phyloP scores from a whole-genome alignment of 495 filamentous ascomycete genomes.

The Jackrogersella minutella region DNA sequence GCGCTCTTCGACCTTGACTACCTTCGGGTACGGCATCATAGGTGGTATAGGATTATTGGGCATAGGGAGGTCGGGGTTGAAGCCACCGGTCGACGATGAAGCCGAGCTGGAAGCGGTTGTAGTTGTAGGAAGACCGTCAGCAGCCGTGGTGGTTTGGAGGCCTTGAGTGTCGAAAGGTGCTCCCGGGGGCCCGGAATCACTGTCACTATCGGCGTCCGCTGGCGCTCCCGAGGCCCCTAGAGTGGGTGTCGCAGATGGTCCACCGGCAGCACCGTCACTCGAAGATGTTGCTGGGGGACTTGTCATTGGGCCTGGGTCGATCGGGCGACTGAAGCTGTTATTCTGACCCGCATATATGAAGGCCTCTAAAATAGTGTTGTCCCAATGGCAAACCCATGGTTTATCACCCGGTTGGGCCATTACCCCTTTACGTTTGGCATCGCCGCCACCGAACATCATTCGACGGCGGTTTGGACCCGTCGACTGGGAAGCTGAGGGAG shows the following conservation, averaged over 20 bases:
- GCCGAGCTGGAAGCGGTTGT: slow-evolving; percentile 11
- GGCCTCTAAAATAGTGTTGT: slow-evolving; percentile 77
- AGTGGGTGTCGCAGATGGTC: neutral
- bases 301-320: slow-evolving; percentile 12
- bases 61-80: slow-evolving; percentile 19
- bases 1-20: slow-evolving; percentile 83
- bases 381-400: slow-evolving; percentile 92
- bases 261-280: neutral
- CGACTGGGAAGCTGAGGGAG: slow-evolving; percentile 1
- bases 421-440: slow-evolving; percentile 57
- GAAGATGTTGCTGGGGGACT: slow-evolving; percentile 33
- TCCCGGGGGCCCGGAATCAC: slow-evolving; percentile 19
- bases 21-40: slow-evolving; percentile 65
- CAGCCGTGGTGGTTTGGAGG: slow-evolving; percentile 1
- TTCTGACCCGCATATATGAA: slow-evolving; percentile 80
- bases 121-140: neutral
- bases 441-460: slow-evolving; percentile 34
- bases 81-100: slow-evolving; percentile 15
- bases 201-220: slow-evolving; percentile 8
- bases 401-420: slow-evolving; percentile 65
- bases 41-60: slow-evolving; percentile 31
- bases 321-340: slow-evolving; percentile 47
- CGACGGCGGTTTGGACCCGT: slow-evolving; percentile 23
- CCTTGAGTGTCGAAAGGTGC: slow-evolving; percentile 15
- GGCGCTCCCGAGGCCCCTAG: slow-evolving; percentile 35